Evolutionary conservation across 306 rosid genomes (phyloP).

Genomic region (Rosa chinensis): DNA sequence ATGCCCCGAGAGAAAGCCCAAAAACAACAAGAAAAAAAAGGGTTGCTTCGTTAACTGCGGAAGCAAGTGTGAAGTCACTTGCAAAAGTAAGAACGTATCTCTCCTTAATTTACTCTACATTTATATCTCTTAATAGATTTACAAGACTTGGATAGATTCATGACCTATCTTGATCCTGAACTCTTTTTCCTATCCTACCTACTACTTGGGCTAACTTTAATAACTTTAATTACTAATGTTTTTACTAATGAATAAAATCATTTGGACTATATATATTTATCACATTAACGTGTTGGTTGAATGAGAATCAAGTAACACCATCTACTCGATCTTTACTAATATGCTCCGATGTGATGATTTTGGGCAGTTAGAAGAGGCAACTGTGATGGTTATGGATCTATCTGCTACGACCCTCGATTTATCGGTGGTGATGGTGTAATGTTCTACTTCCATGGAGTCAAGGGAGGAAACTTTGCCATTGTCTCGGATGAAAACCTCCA

Average conservation of each 20-base stretch:
- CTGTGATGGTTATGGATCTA: slow-evolving; percentile 65
- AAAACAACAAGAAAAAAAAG: slow-evolving; percentile 59
- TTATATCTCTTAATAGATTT: not conserved
- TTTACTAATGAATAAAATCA: not conserved
- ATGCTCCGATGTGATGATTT: not conserved
- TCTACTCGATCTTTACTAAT: not conserved
- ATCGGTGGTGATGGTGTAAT: slow-evolving; percentile 82
- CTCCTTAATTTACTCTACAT: not conserved
- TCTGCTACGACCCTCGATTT: slow-evolving; percentile 76
- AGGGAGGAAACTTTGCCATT: slow-evolving; percentile 62
- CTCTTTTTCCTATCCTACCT: not conserved
- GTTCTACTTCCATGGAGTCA: slow-evolving; percentile 79
- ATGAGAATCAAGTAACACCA: too few relatives aligned
- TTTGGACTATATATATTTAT: too few relatives aligned
- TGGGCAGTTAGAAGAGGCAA: slow-evolving; percentile 55
- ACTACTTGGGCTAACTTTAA: not conserved
- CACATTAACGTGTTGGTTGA: too few relatives aligned
- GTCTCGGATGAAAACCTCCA: slow-evolving; percentile 63
- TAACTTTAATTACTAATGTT: too few relatives aligned
- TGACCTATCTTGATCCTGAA: not conserved
- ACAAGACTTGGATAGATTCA: too few relatives aligned
- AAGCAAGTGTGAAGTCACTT: slow-evolving; percentile 75
- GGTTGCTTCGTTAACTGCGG: slow-evolving; percentile 61
- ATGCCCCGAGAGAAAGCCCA: slow-evolving; percentile 54
- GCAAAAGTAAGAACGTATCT: slow-evolving; percentile 54